A percentile compares a stretch with the other conserved stretches of the same genome.
Evolutionary conservation across 2,329 filamentous ascomycete genomes (phyloP).

Genomic region (Thermothelomyces thermophilus): DNA sequence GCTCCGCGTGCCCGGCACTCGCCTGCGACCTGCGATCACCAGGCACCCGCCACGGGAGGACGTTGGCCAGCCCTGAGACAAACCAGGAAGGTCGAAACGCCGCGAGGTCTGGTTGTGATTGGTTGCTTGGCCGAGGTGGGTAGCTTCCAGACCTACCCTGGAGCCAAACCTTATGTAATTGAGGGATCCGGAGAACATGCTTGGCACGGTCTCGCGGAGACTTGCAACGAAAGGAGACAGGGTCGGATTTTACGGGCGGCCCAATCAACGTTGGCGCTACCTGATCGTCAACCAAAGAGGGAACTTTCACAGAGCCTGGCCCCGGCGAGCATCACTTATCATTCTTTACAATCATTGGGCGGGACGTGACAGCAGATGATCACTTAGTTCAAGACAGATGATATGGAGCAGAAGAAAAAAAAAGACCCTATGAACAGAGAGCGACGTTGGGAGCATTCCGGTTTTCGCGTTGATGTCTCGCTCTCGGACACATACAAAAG

Average conservation of each 20-base stretch:
- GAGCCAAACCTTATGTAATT: no score
- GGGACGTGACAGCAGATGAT: not conserved
- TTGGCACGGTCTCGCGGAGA: not conserved
- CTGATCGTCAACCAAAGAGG: not conserved
- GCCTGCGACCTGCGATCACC: constrained; percentile 6
- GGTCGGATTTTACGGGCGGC: no score
- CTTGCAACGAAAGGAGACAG: not conserved
- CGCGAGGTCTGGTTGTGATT: not conserved
- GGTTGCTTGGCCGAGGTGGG: no score
- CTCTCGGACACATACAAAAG: no score
- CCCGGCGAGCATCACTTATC: not conserved
- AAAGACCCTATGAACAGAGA: no score
- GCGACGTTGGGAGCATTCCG: no score
- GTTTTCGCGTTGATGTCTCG: no score
- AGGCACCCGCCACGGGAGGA: constrained; percentile 1
- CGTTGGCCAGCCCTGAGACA: not conserved
- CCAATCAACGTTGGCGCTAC: not conserved
- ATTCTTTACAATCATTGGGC: not conserved
- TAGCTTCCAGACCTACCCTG: no score
- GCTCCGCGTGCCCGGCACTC: constrained; percentile 4
- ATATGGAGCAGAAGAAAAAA: no score
- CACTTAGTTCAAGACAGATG: no score
- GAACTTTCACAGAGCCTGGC: not conserved
- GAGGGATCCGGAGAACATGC: not conserved
- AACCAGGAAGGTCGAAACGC: constrained; percentile 9